Evolutionary conservation across 768 basidiomycete species (phyloP).

Genomic region (Collybiopsis luxurians): DNA sequence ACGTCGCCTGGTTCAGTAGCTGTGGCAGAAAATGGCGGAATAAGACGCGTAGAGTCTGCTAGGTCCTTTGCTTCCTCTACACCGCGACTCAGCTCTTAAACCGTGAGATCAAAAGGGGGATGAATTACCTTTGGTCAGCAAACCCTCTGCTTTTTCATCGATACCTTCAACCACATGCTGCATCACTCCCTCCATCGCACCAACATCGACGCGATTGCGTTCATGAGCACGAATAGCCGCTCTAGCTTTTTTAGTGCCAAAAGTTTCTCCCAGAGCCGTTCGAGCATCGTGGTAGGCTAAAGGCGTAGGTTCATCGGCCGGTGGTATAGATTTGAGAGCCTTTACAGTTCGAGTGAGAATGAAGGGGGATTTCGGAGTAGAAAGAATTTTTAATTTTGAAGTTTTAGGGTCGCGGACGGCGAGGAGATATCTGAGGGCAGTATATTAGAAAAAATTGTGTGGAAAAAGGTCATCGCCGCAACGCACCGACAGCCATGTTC

Average conservation of each 20-base stretch:
- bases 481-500: constrained; percentile 69
- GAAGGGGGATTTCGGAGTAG: constrained; percentile 61
- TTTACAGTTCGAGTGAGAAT: constrained; percentile 80
- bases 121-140: constrained; percentile 66
- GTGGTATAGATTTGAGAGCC: constrained; percentile 65
- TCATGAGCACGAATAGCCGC: constrained; percentile 80
- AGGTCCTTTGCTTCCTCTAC: constrained; percentile 66
- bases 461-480: neutral
- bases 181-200: constrained; percentile 83
- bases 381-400: constrained; percentile 64
- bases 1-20: constrained; percentile 72
- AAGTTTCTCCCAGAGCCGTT: constrained; percentile 84
- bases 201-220: constrained; percentile 86
- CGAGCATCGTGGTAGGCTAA: constrained; percentile 60
- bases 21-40: constrained; percentile 69
- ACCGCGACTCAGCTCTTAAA: constrained; percentile 4
- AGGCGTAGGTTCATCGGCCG: constrained; percentile 47
- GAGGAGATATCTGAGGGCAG: constrained; percentile 62
- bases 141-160: constrained; percentile 61
- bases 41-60: constrained; percentile 63
- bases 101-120: neutral
- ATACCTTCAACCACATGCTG: constrained; percentile 83
- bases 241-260: constrained; percentile 94
- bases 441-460: constrained; percentile 2
- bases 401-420: constrained; percentile 80